phyloP scores from a whole-genome alignment of 345 rosid species.

The Streptanthus diversifolius region DNA sequence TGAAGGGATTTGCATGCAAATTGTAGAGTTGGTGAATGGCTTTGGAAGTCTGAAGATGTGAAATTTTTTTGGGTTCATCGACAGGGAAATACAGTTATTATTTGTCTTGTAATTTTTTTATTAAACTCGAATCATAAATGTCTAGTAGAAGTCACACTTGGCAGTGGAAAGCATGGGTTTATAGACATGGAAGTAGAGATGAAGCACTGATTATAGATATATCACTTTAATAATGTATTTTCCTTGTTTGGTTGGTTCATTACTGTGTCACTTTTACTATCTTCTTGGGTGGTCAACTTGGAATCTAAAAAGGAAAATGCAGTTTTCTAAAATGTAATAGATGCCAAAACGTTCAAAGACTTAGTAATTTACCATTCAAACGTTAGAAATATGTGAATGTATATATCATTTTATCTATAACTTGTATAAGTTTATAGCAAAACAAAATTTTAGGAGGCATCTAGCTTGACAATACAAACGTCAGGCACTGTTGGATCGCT shows the following conservation, averaged over 20 bases:
- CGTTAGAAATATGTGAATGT: not conserved
- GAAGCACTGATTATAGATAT: not conserved
- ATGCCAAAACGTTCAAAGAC: not conserved
- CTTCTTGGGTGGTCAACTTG: conserved; percentile 11
- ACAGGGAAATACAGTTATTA: not conserved
- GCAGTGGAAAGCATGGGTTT: not conserved
- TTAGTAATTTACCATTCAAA: not conserved
- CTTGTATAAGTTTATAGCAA: not conserved
- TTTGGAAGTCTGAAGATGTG: not conserved
- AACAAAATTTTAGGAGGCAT: not conserved
- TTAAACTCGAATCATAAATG: not conserved
- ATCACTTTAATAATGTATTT: not conserved
- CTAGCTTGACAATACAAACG: not conserved
- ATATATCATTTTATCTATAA: not conserved
- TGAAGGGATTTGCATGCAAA: not conserved
- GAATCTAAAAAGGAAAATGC: not conserved
- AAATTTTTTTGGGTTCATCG: not conserved
- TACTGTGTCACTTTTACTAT: not conserved
- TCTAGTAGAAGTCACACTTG: not conserved
- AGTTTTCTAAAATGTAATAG: not conserved
- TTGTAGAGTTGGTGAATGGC: not conserved
- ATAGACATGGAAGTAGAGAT: not conserved
- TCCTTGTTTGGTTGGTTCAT: conserved; percentile 2
- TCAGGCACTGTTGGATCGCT: not conserved
- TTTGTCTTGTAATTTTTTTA: not conserved